These are phyloP conservation scores for Austroboletus eburneus DNA, from an alignment of 768 basidiomycete species.

Conservation along the genomic window DNA sequence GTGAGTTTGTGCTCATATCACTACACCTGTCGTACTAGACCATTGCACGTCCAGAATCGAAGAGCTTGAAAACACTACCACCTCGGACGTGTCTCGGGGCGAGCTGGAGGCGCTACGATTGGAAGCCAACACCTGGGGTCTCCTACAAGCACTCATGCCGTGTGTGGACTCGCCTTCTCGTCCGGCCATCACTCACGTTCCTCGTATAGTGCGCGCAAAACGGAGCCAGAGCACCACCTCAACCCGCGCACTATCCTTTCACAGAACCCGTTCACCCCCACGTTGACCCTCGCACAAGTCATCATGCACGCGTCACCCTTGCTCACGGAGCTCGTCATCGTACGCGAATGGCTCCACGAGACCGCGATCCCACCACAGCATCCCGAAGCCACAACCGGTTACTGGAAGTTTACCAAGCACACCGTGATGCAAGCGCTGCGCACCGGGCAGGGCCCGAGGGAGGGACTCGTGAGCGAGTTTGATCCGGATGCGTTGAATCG, in stretches of 20 bases:
- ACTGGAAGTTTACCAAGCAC: conserved; percentile 81
- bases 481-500: conserved; percentile 78
- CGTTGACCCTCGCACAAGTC: conserved; percentile 67
- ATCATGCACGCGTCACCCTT: conserved; percentile 65
- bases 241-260: conserved; percentile 53
- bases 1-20: conserved; percentile 37
- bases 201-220: conserved; percentile 59
- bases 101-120: conserved; percentile 63
- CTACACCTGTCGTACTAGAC: neutral
- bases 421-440: conserved; percentile 61
- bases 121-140: conserved; percentile 79
- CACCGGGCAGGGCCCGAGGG: conserved; percentile 42
- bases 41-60: conserved; percentile 38
- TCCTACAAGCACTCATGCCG: conserved; percentile 76
- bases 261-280: conserved; percentile 80
- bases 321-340: conserved; percentile 71
- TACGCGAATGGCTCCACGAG: conserved; percentile 88
- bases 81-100: conserved; percentile 36
- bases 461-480: conserved; percentile 58
- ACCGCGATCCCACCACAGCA: conserved; percentile 56
- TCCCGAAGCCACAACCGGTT: conserved; percentile 75
- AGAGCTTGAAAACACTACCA: conserved; percentile 45
- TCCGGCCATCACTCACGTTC: neutral
- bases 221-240: conserved; percentile 43
- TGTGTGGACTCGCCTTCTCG: conserved; percentile 34